Conservation (phyloP, 2,329 filamentous ascomycete species). For the Gnomoniopsis smithogilvyi region DNA sequence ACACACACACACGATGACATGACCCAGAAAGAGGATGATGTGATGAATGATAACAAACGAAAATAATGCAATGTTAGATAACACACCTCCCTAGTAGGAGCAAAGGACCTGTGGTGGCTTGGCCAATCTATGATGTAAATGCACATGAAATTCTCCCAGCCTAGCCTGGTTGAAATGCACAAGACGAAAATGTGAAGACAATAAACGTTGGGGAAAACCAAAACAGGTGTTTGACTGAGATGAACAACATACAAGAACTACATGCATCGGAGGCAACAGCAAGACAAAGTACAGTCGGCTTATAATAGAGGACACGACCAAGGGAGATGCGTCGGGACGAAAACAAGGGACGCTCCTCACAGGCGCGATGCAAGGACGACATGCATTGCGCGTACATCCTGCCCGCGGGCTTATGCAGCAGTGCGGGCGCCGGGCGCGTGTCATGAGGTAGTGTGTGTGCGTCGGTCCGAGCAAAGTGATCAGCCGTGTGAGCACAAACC, state of each 20-base stretch:
- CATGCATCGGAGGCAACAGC: background rate
- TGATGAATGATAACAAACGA: background rate
- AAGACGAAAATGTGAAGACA: background rate
- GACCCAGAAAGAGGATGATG: background rate
- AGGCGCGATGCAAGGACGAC: background rate
- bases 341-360: background rate
- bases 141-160: slow-evolving; percentile 1
- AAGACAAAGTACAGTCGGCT: background rate
- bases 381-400: background rate
- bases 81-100: slow-evolving; percentile 14
- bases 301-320: background rate
- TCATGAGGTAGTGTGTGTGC: background rate
- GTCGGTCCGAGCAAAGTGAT: background rate
- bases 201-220: background rate
- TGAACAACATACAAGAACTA: background rate
- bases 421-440: background rate
- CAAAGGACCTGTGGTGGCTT: slow-evolving; percentile 11
- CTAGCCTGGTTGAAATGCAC: background rate
- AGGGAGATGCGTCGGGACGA: background rate
- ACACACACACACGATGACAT: background rate
- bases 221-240: background rate
- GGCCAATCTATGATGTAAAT: slow-evolving; percentile 13
- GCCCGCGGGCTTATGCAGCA: background rate
- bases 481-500: background rate
- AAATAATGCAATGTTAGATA: slow-evolving; percentile 3